phyloP scores from a whole-genome alignment of 495 filamentous ascomycete species.

The Xylaria venustula region DNA sequence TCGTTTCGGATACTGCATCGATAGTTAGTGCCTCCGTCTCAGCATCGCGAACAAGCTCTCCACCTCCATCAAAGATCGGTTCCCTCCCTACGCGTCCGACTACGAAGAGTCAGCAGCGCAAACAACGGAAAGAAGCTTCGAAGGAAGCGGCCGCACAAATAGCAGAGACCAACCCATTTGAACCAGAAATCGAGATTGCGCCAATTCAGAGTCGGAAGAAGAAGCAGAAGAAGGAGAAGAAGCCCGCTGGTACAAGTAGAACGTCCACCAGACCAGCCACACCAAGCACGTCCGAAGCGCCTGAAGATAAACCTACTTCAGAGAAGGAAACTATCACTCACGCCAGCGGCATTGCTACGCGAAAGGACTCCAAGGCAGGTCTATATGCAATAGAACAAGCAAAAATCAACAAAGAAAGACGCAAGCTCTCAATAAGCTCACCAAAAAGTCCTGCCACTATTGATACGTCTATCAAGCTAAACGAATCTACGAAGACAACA shows the following conservation, averaged over 20 bases:
- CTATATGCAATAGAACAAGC: slow-evolving; percentile 13
- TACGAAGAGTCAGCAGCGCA: slow-evolving; percentile 88
- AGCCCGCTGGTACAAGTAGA: slow-evolving; percentile 24
- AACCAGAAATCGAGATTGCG: slow-evolving; percentile 62
- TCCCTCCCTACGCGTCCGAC: slow-evolving; percentile 74
- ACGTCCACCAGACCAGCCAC: slow-evolving; percentile 34
- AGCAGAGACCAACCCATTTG: slow-evolving; percentile 54
- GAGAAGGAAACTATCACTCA: slow-evolving; percentile 15
- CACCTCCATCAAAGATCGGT: slow-evolving; percentile 70
- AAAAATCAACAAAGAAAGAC: slow-evolving; percentile 17
- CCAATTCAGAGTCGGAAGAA: slow-evolving; percentile 87
- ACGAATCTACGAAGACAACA: slow-evolving; percentile 34
- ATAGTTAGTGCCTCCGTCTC: slow-evolving; percentile 78
- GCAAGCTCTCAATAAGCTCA: slow-evolving; percentile 20
- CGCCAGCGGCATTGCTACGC: not conserved
- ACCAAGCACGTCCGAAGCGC: slow-evolving; percentile 16
- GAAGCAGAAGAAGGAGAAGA: slow-evolving; percentile 78
- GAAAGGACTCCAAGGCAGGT: slow-evolving; percentile 2
- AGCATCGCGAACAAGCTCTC: slow-evolving; percentile 71
- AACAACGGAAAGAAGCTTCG: slow-evolving; percentile 72
- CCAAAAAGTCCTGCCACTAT: slow-evolving; percentile 20
- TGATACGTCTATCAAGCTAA: slow-evolving; percentile 31
- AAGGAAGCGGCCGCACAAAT: slow-evolving; percentile 57
- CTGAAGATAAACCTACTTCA: slow-evolving; percentile 12
- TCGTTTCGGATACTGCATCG: slow-evolving; percentile 73